Evolutionary conservation across 75 land plant species (phyloP).

Genomic region (Chamaecyparis obtusa): DNA sequence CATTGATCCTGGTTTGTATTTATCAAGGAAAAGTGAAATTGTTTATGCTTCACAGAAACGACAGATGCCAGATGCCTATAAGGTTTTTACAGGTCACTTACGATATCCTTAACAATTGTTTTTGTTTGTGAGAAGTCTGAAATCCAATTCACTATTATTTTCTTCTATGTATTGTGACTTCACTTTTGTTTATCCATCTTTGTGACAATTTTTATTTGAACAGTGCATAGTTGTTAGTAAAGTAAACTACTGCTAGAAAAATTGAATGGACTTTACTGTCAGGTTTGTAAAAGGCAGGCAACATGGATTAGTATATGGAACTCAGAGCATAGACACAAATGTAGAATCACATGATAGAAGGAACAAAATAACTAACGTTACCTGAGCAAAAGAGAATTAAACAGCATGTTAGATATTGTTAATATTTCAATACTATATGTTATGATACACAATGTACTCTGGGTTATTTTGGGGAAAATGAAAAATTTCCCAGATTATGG

Average conservation of each 20-base stretch:
- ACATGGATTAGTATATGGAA: background rate
- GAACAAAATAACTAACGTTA: background rate
- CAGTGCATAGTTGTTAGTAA: background rate
- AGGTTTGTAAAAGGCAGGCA: background rate
- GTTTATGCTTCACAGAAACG: constrained; percentile 52
- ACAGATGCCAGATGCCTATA: constrained; percentile 65
- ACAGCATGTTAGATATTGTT: background rate
- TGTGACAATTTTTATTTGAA: background rate
- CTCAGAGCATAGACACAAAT: background rate
- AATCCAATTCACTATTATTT: background rate
- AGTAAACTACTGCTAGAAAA: background rate
- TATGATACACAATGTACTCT: no score
- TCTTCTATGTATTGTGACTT: background rate
- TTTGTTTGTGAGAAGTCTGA: background rate
- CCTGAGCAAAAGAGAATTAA: background rate
- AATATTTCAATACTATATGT: no score
- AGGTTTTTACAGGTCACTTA: constrained; percentile 72
- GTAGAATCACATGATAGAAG: background rate
- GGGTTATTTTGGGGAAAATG: no score
- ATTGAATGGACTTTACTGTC: background rate
- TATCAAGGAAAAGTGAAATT: constrained; percentile 63
- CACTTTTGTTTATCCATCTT: background rate
- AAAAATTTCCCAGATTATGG: no score
- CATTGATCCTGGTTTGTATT: constrained; percentile 78
- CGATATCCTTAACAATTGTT: background rate